phyloP scores from a whole-genome alignment of 1,139 yeast species.

The Nakaseomyces delphensis region DNA sequence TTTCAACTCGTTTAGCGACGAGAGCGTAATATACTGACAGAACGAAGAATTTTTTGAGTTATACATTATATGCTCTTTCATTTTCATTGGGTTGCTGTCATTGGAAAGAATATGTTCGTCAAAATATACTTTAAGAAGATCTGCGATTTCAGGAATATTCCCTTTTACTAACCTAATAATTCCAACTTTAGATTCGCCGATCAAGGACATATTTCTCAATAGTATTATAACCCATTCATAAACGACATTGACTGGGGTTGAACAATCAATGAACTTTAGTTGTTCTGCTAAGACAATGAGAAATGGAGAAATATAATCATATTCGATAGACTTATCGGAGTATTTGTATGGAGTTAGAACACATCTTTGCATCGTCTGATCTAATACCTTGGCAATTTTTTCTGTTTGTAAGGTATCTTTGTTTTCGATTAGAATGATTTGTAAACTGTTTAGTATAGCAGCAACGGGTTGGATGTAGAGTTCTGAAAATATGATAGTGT shows the following conservation, averaged over 20 bases:
- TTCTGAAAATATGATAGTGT: constrained; percentile 43
- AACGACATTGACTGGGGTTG: constrained; percentile 22
- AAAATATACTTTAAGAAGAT: background rate
- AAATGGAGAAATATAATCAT: constrained; percentile 51
- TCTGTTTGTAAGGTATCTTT: constrained; percentile 15
- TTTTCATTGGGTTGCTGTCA: background rate
- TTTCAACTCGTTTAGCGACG: constrained; percentile 19
- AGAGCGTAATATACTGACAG: constrained; percentile 26
- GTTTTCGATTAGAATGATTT: constrained; percentile 14
- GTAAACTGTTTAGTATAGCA: constrained; percentile 38
- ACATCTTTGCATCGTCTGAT: constrained; percentile 64
- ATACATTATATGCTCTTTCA: constrained; percentile 8
- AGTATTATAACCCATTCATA: constrained; percentile 47
- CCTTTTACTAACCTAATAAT: constrained; percentile 30
- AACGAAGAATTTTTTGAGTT: constrained; percentile 19
- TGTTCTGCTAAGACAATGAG: constrained; percentile 65
- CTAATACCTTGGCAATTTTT: constrained; percentile 52
- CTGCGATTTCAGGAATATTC: constrained; percentile 18
- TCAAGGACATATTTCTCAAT: constrained; percentile 37
- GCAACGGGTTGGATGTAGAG: constrained; percentile 39
- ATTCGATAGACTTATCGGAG: constrained; percentile 50
- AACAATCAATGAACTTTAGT: constrained; percentile 45
- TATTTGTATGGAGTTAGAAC: constrained; percentile 75
- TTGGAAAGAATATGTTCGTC: background rate
- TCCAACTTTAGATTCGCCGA: constrained; percentile 46